These are phyloP conservation scores for Rhizophagus prolifer DNA, from an alignment of 192 early-diverging fungal species.

Conservation along the genomic window DNA sequence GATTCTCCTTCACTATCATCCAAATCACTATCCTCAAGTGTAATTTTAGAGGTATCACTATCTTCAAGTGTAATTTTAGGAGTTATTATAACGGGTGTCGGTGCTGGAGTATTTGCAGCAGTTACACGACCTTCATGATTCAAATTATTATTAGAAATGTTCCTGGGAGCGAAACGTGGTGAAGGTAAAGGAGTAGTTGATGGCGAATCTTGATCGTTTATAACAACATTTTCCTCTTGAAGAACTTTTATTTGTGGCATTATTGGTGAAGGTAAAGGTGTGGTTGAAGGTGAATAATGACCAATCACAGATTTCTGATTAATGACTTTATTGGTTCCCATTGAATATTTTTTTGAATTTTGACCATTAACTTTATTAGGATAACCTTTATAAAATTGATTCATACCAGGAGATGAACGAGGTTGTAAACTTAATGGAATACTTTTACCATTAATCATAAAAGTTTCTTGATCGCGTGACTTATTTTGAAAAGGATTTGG, in stretches of 20 bases:
- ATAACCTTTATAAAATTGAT: neutral
- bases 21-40: neutral
- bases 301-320: neutral
- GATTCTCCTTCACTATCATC: neutral
- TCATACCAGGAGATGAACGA: neutral
- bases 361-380: neutral
- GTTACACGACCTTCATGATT: neutral
- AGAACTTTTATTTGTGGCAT: neutral
- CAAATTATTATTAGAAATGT: neutral
- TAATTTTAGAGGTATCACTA: neutral
- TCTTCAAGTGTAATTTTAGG: neutral
- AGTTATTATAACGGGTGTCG: neutral
- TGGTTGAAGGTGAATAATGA: neutral
- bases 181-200: neutral
- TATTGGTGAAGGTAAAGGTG: constrained; percentile 1
- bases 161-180: neutral
- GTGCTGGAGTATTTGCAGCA: neutral
- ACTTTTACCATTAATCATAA: neutral
- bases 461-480: neutral
- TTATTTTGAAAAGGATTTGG: neutral
- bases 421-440: neutral
- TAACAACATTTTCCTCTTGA: neutral
- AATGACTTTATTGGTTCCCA: neutral
- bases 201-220: neutral
- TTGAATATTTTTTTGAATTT: neutral